Evolutionary conservation across 1,284 basidiomycete genomes (phyloP).

Genomic region (Cerioporus squamosus): DNA sequence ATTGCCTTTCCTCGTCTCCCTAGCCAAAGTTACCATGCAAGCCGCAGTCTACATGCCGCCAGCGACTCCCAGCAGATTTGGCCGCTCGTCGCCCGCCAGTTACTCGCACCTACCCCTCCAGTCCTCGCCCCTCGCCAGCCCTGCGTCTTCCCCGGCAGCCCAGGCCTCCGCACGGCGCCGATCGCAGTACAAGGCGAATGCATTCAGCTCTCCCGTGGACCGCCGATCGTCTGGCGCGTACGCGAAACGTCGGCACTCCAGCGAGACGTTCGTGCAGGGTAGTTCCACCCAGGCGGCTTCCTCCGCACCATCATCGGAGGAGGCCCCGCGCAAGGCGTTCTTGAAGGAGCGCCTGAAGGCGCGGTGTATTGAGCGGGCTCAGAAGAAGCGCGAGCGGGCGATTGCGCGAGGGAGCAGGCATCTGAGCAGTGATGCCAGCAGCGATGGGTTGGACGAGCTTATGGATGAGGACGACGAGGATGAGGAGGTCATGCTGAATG

Average conservation of each 20-base stretch:
- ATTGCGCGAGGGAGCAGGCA: slow-evolving; percentile 42
- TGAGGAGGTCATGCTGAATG: slow-evolving; percentile 57
- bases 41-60: slow-evolving; percentile 10
- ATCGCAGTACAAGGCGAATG: slow-evolving; percentile 30
- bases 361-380: slow-evolving; percentile 62
- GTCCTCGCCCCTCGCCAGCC: slow-evolving; percentile 35
- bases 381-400: slow-evolving; percentile 53
- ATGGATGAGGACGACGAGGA: slow-evolving; percentile 52
- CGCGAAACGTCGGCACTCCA: slow-evolving; percentile 6
- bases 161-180: slow-evolving; percentile 30
- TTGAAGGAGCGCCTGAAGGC: slow-evolving; percentile 65
- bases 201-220: slow-evolving; percentile 21
- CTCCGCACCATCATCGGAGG: slow-evolving; percentile 25
- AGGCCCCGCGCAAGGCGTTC: slow-evolving; percentile 49
- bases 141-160: slow-evolving; percentile 28
- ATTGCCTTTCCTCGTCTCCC: too few relatives aligned
- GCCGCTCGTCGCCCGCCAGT: slow-evolving; percentile 1
- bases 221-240: slow-evolving; percentile 16
- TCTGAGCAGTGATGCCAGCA: slow-evolving; percentile 42
- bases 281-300: slow-evolving; percentile 7
- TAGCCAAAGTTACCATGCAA: slow-evolving; percentile 10
- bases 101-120: slow-evolving; percentile 21
- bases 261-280: not conserved
- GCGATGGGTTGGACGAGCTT: slow-evolving; percentile 57
- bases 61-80: slow-evolving; percentile 11